phyloP scores from a whole-genome alignment of 163 green algal genomes.

The Prototheca cutis region DNA sequence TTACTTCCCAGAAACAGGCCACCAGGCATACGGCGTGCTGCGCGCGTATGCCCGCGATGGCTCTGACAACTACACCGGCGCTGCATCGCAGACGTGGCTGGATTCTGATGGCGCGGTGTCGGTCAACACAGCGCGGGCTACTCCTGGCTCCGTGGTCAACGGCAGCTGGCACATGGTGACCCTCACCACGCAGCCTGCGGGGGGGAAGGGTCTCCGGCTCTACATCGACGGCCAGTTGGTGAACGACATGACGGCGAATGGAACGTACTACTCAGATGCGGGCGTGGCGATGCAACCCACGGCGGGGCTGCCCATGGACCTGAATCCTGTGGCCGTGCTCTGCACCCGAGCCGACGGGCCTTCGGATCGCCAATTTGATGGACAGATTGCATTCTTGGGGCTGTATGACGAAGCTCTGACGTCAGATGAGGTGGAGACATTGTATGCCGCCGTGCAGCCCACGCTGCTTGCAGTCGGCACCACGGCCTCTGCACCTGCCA shows the following conservation, averaged over 20 bases:
- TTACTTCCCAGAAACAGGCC: slow-evolving; percentile 34
- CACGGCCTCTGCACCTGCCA: not conserved
- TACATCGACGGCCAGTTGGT: slow-evolving; percentile 49
- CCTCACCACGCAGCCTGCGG: slow-evolving; percentile 31
- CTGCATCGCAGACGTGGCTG: slow-evolving; percentile 19
- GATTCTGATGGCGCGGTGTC: slow-evolving; percentile 38
- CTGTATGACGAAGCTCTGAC: slow-evolving; percentile 37
- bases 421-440: slow-evolving; percentile 2
- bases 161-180: slow-evolving; percentile 63
- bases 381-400: slow-evolving; percentile 35
- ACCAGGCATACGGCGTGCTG: slow-evolving; percentile 34
- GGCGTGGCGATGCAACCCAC: slow-evolving; percentile 2
- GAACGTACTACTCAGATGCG: slow-evolving; percentile 6
- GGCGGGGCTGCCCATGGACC: slow-evolving; percentile 41
- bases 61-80: slow-evolving; percentile 25
- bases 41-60: slow-evolving; percentile 48
- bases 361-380: slow-evolving; percentile 32
- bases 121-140: slow-evolving; percentile 10
- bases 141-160: slow-evolving; percentile 14
- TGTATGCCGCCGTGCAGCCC: not conserved
- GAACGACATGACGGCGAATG: slow-evolving; percentile 11
- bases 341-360: slow-evolving; percentile 35
- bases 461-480: not conserved
- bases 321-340: slow-evolving; percentile 40
- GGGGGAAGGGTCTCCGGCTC: slow-evolving; percentile 33